Evolutionary conservation across 1,284 basidiomycete genomes (phyloP).

Genomic region (Sporisorium exsertum): DNA sequence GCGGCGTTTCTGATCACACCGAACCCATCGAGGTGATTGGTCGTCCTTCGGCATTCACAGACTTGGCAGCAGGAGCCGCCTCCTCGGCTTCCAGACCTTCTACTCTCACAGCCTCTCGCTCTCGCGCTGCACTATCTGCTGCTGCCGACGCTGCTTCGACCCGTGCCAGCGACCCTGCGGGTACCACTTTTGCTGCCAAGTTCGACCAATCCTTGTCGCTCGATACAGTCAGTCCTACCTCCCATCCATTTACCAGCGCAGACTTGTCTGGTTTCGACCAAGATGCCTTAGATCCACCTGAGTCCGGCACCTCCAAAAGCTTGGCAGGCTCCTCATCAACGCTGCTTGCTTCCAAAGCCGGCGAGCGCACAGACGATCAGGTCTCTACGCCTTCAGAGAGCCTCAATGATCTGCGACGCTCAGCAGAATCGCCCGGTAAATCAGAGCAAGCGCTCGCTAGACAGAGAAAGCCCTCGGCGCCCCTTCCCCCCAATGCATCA

Average conservation of each 20-base stretch:
- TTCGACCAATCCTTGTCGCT: constrained; percentile 20
- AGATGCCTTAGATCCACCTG: background rate
- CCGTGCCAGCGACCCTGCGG: constrained; percentile 9
- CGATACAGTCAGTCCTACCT: background rate
- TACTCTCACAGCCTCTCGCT: constrained; percentile 11
- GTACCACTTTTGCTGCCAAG: constrained; percentile 27
- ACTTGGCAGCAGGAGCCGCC: background rate
- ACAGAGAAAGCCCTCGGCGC: constrained; percentile 2
- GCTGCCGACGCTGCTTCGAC: constrained; percentile 28
- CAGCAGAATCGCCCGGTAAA: background rate
- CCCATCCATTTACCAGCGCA: background rate
- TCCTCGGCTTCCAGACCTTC: constrained; percentile 4
- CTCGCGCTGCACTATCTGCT: constrained; percentile 25
- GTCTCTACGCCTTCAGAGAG: constrained; percentile 3
- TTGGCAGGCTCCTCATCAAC: constrained; percentile 14
- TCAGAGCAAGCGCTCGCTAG: background rate
- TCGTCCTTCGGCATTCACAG: constrained; percentile 15
- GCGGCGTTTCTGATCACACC: constrained; percentile 15
- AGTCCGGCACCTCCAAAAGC: background rate
- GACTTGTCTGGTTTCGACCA: constrained; percentile 3
- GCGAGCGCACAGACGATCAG: constrained; percentile 4
- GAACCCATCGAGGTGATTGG: constrained; percentile 42
- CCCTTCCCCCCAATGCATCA: constrained; percentile 2
- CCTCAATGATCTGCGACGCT: constrained; percentile 7
- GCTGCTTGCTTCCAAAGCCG: constrained; percentile 8